Percentiles rank a stretch among this genome's conserved stretches.
Evolutionary conservation across 768 basidiomycete genomes (phyloP).

Genomic region (Trametes maxima): DNA sequence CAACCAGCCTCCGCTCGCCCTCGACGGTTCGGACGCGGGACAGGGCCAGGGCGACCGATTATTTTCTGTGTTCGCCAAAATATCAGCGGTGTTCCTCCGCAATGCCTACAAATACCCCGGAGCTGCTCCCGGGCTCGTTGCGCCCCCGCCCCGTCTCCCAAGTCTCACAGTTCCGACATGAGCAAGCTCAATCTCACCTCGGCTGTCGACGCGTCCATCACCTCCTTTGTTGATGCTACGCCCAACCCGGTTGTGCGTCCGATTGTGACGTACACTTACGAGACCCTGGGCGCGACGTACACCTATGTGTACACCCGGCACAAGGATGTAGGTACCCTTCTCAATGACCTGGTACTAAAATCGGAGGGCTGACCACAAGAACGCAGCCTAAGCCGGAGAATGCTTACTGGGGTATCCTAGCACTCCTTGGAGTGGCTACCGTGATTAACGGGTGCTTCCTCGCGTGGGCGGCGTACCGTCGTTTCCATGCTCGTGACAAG

Average conservation of each 20-base stretch:
- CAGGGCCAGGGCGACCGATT: not conserved
- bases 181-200: not conserved
- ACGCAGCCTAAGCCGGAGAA: not conserved
- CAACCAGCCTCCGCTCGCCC: too few species aligned
- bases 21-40: too few species aligned
- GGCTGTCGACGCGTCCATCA: not conserved
- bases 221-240: not conserved
- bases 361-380: not conserved
- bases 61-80: not conserved
- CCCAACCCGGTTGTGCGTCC: not conserved
- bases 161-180: not conserved
- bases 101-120: slow-evolving; percentile 3
- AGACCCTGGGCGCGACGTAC: not conserved
- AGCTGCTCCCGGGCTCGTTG: not conserved
- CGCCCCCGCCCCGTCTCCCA: slow-evolving; percentile 1
- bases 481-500: slow-evolving; percentile 3
- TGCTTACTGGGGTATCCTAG: slow-evolving; percentile 6
- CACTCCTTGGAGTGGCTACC: slow-evolving; percentile 22
- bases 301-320: not conserved
- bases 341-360: not conserved
- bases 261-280: slow-evolving; percentile 2
- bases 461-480: slow-evolving; percentile 24
- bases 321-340: not conserved
- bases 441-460: slow-evolving; percentile 23
- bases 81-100: not conserved